These are phyloP conservation scores for Aureobasidium leucospermi DNA, from an alignment of 2,329 filamentous ascomycete genomes.

Conservation along the genomic window DNA sequence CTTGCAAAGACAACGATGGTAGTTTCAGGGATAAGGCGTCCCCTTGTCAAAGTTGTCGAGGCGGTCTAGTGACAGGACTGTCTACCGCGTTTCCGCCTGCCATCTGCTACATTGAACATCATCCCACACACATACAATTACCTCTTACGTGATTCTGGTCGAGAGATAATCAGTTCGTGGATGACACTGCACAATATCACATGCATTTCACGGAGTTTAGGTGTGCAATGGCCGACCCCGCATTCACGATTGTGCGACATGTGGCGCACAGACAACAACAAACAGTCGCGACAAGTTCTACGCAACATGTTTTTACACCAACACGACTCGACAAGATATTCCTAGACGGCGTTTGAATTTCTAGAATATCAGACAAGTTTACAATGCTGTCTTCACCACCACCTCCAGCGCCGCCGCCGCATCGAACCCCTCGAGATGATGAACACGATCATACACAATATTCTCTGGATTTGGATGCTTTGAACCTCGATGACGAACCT, in stretches of 20 bases:
- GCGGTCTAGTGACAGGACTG: too few species aligned
- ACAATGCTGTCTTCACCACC: slow-evolving; percentile 19
- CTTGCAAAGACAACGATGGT: neutral
- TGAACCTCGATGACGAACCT: slow-evolving; percentile 21
- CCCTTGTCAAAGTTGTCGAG: neutral
- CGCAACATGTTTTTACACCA: neutral
- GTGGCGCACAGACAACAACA: slow-evolving; percentile 13
- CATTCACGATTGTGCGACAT: neutral
- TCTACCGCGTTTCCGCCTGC: too few species aligned
- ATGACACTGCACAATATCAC: neutral
- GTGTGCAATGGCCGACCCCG: neutral
- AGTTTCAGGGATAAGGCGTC: neutral
- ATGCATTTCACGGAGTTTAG: neutral
- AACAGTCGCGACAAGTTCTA: neutral
- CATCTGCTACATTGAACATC: too few species aligned
- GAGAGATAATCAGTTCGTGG: too few species aligned
- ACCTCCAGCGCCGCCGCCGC: slow-evolving; percentile 5
- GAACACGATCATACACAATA: slow-evolving; percentile 19
- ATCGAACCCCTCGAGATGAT: neutral
- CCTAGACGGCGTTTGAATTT: neutral
- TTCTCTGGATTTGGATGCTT: slow-evolving; percentile 27
- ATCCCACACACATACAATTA: too few species aligned
- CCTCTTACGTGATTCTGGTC: too few species aligned
- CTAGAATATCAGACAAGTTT: neutral
- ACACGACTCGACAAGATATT: slow-evolving; percentile 10